Conservation (phyloP, 495 filamentous ascomycete species). For the Glutinoglossum americanum region DNA sequence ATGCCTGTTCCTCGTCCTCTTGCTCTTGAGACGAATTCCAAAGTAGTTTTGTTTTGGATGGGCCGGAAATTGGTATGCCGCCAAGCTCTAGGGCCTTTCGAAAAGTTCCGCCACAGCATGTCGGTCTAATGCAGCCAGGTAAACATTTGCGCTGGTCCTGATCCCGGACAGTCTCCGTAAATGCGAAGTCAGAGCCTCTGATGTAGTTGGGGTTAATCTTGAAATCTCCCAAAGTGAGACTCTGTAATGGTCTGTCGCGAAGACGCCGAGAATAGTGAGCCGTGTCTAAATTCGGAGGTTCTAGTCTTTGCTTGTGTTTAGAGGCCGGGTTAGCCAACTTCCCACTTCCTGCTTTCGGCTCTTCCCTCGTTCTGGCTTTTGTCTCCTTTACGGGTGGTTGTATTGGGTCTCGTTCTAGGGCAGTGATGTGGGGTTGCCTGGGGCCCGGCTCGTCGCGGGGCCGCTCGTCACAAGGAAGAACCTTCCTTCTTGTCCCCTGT, state of each 20-base stretch:
- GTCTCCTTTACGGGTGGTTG: not conserved
- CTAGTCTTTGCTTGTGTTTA: not conserved
- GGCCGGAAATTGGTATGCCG: conserved; percentile 9
- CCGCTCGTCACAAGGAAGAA: not conserved
- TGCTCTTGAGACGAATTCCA: conserved; percentile 10
- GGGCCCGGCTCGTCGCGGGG: not conserved
- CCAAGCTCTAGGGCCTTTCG: conserved; percentile 35
- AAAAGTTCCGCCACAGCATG: conserved; percentile 60
- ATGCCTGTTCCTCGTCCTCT: conserved; percentile 26
- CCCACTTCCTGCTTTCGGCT: not conserved
- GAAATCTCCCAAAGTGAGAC: conserved; percentile 46
- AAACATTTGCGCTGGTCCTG: conserved; percentile 53
- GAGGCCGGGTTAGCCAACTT: not conserved
- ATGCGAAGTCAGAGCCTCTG: conserved; percentile 53
- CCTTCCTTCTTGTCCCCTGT: not conserved
- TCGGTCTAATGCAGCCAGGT: conserved; percentile 50
- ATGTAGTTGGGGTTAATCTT: conserved; percentile 61
- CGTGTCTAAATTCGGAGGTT: not conserved
- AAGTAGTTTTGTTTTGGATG: conserved; percentile 4
- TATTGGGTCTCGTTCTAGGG: not conserved
- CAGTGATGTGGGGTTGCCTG: not conserved
- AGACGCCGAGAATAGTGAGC: conserved; percentile 22
- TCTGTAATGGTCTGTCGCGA: conserved; percentile 28
- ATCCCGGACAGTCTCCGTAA: conserved; percentile 49
- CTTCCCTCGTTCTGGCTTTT: not conserved